phyloP scores from a whole-genome alignment of 2,329 filamentous ascomycete genomes.

The Pezicula carpinea region DNA sequence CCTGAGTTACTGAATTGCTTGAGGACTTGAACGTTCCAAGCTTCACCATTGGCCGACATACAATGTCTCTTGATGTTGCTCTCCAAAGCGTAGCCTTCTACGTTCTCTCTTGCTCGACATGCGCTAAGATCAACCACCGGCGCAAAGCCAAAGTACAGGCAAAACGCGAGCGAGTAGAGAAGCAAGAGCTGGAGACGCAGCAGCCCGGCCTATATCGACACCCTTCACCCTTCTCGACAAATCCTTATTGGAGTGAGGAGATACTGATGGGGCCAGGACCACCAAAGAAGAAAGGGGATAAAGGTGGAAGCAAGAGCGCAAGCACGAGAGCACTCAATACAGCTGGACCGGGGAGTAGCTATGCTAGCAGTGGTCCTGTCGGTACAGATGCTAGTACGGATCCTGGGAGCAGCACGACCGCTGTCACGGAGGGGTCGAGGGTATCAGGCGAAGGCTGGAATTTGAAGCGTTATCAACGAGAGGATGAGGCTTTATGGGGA shows the following conservation, averaged over 20 bases:
- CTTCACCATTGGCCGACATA: background rate
- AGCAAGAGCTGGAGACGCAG: slow-evolving; percentile 59
- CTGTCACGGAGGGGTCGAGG: slow-evolving; percentile 39
- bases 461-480: slow-evolving; percentile 72
- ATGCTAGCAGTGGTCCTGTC: slow-evolving; percentile 30
- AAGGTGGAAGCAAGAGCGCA: slow-evolving; percentile 46
- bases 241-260: slow-evolving; percentile 84
- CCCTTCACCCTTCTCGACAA: slow-evolving; percentile 78
- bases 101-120: slow-evolving; percentile 73
- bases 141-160: slow-evolving; percentile 68
- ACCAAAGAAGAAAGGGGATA: slow-evolving; percentile 54
- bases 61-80: slow-evolving; percentile 52
- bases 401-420: slow-evolving; percentile 38
- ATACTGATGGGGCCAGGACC: slow-evolving; percentile 76
- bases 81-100: slow-evolving; percentile 77
- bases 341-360: slow-evolving; percentile 50
- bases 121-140: slow-evolving; percentile 64
- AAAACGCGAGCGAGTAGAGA: slow-evolving; percentile 61
- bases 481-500: slow-evolving; percentile 86
- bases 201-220: slow-evolving; percentile 74
- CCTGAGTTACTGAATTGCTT: background rate
- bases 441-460: slow-evolving; percentile 63
- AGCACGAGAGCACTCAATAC: slow-evolving; percentile 58
- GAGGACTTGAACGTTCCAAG: background rate
- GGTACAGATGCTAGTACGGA: slow-evolving; percentile 31